Conservation (phyloP, 2,329 filamentous ascomycete species). For the Aspergillus pseudoterreus region DNA sequence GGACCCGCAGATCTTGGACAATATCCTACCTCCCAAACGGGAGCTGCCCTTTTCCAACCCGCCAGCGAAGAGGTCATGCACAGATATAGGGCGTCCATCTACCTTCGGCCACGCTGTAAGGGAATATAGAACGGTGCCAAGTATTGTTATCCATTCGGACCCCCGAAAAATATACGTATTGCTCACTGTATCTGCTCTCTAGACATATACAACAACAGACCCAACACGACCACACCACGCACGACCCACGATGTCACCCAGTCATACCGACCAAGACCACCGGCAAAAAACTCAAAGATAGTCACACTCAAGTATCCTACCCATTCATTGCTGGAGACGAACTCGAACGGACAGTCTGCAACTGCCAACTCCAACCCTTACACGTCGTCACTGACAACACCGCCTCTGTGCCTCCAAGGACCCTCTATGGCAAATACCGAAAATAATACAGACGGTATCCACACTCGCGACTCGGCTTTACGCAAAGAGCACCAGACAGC, state of each 20-base stretch:
- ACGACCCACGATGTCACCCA: too few species aligned
- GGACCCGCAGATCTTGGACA: constrained; percentile 26
- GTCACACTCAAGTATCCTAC: too few species aligned
- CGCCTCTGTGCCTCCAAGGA: neutral
- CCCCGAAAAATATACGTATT: too few species aligned
- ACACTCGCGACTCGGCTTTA: neutral
- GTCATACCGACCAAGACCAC: too few species aligned
- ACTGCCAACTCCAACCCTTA: too few species aligned
- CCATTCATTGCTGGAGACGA: too few species aligned
- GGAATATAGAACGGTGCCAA: neutral
- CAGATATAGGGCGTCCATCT: neutral
- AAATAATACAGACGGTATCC: neutral
- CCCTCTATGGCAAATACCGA: neutral
- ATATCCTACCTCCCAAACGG: constrained; percentile 41
- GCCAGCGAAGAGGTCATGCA: constrained; percentile 15
- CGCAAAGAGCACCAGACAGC: neutral
- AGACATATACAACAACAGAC: neutral
- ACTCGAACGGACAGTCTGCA: too few species aligned
- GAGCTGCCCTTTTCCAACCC: constrained; percentile 39
- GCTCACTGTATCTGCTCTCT: neutral
- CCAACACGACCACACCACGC: too few species aligned
- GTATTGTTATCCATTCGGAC: neutral
- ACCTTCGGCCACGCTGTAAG: neutral
- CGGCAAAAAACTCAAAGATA: too few species aligned
- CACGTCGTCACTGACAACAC: neutral